Percentiles rank a stretch among this genome's conserved stretches.
Evolutionary conservation across 176 grass and related monocot genomes (phyloP).

Genomic region (Pontederia crassipes): DNA sequence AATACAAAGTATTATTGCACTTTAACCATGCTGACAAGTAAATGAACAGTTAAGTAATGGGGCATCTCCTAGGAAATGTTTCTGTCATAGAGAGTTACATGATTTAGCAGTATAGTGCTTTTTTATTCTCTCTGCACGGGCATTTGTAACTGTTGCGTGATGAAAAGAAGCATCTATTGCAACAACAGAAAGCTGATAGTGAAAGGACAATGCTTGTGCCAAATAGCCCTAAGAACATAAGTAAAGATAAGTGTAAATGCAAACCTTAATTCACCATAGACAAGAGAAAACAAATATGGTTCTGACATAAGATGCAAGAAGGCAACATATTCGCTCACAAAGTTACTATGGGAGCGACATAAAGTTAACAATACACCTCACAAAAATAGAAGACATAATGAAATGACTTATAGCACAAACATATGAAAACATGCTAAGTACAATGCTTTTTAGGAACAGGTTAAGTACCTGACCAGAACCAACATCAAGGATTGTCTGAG

Average conservation of each 20-base stretch:
- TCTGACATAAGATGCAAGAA: too few relatives aligned
- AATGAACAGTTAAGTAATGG: background rate
- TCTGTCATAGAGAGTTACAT: constrained; percentile 23
- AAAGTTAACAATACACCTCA: too few relatives aligned
- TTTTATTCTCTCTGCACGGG: constrained; percentile 74
- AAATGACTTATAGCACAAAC: background rate
- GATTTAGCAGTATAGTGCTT: constrained; percentile 74
- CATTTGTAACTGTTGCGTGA: constrained; percentile 74
- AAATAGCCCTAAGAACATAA: constrained; percentile 72
- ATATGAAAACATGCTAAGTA: background rate
- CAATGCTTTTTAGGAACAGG: constrained; percentile 1
- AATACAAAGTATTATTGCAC: background rate
- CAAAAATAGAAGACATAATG: too few relatives aligned
- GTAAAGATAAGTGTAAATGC: background rate
- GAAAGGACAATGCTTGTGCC: constrained; percentile 78
- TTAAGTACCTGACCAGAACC: constrained; percentile 79
- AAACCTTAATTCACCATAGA: background rate
- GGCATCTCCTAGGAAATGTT: constrained; percentile 8
- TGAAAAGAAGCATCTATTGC: constrained; percentile 91
- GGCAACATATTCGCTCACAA: too few relatives aligned
- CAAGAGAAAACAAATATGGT: background rate
- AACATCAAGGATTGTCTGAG: constrained; percentile 74
- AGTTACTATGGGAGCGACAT: too few relatives aligned
- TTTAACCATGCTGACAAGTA: background rate
- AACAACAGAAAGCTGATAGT: constrained; percentile 69